Conservation (phyloP, 140 eudicot genomes). For the Erigeron philadelphicus region DNA sequence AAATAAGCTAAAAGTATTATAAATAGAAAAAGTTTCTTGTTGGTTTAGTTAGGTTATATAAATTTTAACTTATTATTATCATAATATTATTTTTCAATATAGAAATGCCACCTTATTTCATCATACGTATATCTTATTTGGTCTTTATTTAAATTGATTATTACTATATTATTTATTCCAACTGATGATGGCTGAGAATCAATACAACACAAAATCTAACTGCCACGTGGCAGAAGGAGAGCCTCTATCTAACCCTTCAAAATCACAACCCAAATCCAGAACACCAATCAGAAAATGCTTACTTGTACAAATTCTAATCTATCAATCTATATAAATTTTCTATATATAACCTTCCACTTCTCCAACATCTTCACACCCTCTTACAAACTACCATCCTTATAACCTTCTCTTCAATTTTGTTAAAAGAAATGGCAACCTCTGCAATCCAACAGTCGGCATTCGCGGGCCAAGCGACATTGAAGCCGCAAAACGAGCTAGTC, state of each 20-base stretch:
- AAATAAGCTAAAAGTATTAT: no score
- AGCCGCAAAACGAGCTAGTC: conserved; percentile 46
- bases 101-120: no score
- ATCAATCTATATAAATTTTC: conserved; percentile 11
- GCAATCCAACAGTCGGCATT: conserved; percentile 66
- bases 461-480: conserved; percentile 48
- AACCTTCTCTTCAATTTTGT: conserved; percentile 1
- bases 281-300: conserved; percentile 49
- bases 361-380: background rate
- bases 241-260: conserved; percentile 31
- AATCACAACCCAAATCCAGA: conserved; percentile 32
- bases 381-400: background rate
- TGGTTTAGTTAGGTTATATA: no score
- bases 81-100: no score
- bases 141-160: no score
- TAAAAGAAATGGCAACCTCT: conserved; percentile 52
- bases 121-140: no score
- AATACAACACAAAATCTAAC: conserved; percentile 9
- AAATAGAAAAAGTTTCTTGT: no score
- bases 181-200: conserved; percentile 24
- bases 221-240: conserved; percentile 44
- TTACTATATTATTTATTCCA: background rate
- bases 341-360: conserved; percentile 28
- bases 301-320: conserved; percentile 47
- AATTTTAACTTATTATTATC: no score